These are phyloP conservation scores for Chlamydomonas schloesseri DNA, from an alignment of 139 green algal species.

Conservation along the genomic window DNA sequence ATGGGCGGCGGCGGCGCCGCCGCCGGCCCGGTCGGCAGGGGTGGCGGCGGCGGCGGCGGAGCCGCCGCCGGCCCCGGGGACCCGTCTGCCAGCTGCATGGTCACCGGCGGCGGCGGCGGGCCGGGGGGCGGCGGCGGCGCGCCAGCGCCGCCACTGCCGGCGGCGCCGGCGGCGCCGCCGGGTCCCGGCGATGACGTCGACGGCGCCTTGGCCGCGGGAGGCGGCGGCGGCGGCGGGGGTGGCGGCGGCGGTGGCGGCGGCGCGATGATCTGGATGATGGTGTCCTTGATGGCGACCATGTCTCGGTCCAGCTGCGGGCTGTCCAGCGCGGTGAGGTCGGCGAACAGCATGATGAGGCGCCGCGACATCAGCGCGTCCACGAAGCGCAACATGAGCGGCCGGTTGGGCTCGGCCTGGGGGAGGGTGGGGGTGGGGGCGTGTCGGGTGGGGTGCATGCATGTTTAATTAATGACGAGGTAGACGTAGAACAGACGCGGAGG, in stretches of 20 bases:
- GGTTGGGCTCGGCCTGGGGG: conserved; percentile 21
- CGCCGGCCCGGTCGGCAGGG: background rate
- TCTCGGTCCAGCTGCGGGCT: conserved; percentile 16
- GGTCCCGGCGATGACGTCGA: too few species aligned
- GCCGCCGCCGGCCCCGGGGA: background rate
- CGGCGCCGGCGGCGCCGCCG: background rate
- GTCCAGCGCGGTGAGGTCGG: conserved; percentile 37
- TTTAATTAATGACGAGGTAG: too few species aligned
- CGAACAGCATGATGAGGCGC: background rate
- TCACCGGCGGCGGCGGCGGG: background rate
- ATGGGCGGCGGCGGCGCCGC: background rate
- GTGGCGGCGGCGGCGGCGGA: background rate
- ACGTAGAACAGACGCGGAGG: too few species aligned
- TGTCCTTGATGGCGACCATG: conserved; percentile 17
- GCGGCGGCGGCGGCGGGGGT: background rate
- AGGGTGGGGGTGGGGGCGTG: background rate
- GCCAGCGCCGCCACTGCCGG: background rate
- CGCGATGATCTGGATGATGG: conserved; percentile 33
- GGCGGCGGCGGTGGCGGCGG: conserved; percentile 16
- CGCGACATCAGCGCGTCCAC: conserved; percentile 9
- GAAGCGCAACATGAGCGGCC: background rate
- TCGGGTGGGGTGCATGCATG: background rate
- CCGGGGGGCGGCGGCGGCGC: background rate
- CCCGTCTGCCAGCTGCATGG: background rate
- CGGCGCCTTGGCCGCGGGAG: background rate